Base-by-base conservation (phyloP, 345 rosid genomes). In the Eucalyptus brandiana region DNA sequence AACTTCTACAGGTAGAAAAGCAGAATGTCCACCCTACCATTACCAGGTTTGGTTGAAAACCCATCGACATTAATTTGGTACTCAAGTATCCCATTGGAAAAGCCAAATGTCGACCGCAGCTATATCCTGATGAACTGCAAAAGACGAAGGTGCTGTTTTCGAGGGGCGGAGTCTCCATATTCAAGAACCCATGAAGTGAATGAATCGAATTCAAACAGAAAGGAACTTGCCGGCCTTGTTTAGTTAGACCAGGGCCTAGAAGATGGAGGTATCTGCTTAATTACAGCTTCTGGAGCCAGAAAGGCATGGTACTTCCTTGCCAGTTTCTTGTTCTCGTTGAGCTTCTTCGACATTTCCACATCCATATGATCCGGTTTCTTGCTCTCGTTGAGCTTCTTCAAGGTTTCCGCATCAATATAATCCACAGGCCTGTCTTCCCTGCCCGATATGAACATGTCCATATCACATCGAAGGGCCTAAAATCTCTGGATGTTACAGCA, bases 221-320 rank as follows among this genome's bases (percentile, higher is more conserved):
- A 87, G 10, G 65, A 65, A 90, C 93, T 93, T 89, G 91, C 93
- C 93, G 87, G 94, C 94, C 91, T 92, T 93, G 92, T 93, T 93
- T 32, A 93, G 91, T 93, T 28, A 92, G 92, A 45, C 93, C 94
- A 67, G 93, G 93, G 67, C 94, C 93, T 24, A 91, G 86, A 56
- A 93, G 91, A 90, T 93, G 93, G 34, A 92, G 94, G 88, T 26
- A 90, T 93, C 91, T 92, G 93, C 93, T 93, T 91, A 89, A 91
- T 91, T 56, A 91, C 93, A 54, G 93, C 92, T 86, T 93, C 93
- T 34, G 94, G 88, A 58, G 93, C 94, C 90, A 90, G 88, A 83
- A 93, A 90, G 7, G 92, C 93, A 89, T 92, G 92, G 86, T 89
- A 91, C 83, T 91, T 91, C 91, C 89, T 92, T 13, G 94, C 92